Base-by-base conservation (phyloP, 2,329 filamentous ascomycete genomes). In the Amauroascus niger region DNA sequence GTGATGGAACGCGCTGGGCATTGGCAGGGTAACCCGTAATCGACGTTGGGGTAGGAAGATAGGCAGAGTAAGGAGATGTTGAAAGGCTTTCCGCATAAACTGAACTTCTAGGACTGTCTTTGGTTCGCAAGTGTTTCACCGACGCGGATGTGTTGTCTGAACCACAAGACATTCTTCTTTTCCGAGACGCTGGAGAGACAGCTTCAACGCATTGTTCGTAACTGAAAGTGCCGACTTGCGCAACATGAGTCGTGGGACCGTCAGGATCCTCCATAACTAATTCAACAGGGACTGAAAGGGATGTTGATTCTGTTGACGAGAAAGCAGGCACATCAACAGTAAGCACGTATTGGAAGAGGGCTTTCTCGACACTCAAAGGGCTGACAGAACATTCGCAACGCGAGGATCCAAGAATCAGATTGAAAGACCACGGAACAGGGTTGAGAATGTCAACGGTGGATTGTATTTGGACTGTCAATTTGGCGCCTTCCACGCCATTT, bases 391-490 rank as follows among this genome's bases (percentile, higher is more conserved):
- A 83, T 52, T 80, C 76, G 67, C 83, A 85, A 67, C 83, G 83
- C 62, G 86, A 81, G n/a, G 79, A 77, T n/a, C 88, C 88, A 69
- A 95, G 94, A 45, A 83, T 79, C 52, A 95, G 70, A 59, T 73
- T 83, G 63, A 87, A 82, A 49, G 50, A 53, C 9, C 65, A 64
- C 41, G 65, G 74, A 62, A 74, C 77, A 55, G 76, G 77, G 30
- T 76, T 78, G 68, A 83, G 79, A 54, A 95, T 71, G 64, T 95
- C 85, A 71, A 87, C 87, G 56, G 83, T 78, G 41, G 86, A 84
- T 50, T 83, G 82, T 28, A 95, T 79, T 65, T 87, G 84, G 59
- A 95, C 76, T 56, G 79, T 78, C 8, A 95, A 74, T 62, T 83
- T 83, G 18, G 84, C 86, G 52, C 86, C 86, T 64, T 79, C 78